Evolutionary conservation across 2,329 filamentous ascomycete species (phyloP), one percentile per base, ranked within the genome.

Genomic region (Fusarium nodosum): DNA sequence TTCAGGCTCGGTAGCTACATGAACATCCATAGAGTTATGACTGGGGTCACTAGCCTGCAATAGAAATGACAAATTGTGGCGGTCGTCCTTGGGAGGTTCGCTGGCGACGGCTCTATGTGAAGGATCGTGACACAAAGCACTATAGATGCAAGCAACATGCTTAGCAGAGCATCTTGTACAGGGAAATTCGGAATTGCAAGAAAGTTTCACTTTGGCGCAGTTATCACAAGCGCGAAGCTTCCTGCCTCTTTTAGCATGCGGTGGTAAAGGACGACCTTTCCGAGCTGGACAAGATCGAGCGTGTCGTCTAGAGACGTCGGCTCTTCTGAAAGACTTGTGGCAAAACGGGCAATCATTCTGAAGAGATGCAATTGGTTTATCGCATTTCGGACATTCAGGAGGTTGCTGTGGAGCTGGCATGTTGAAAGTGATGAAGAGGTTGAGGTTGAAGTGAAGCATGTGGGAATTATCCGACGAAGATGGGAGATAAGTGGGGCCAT

Each of bases 221-320:
- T 31, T 45, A 16, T 67, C 59, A 13, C 70, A 73, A 7, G 70
- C 64, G 4, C 56, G 64, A 10, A 41, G 30, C 1, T 69, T 73
- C 34, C 65, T 64, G 9, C 70, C 70, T 1, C 59, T 60, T 24
- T 57, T 71, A 7, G 59, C 51, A 2, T 15, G 24, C 16, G 46
- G 55, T 18, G 60, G 70, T 3, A 73, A 38, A 55, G 54, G 30
- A 1, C 50, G 59, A 12, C 51, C 39, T 6, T 39, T 22, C 15
- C 70, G 56, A n/a, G 34, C 24, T 5, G 33, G 36, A 26, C 70
- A 72, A 2, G 60, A 67, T 11, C 36, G 34, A 3, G 65, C 30
- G 28, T 72, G 70, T 1, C 70, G 55, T 2, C 56, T 56, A 6
- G 70, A 42, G 7, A 67, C 56, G 18, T 72, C 70, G 3, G 59